A percentile compares a stretch with the other conserved stretches of the same genome.
Evolutionary conservation across 2,329 filamentous ascomycete species (phyloP).

Genomic region (Lecanoromycetidae sp.): DNA sequence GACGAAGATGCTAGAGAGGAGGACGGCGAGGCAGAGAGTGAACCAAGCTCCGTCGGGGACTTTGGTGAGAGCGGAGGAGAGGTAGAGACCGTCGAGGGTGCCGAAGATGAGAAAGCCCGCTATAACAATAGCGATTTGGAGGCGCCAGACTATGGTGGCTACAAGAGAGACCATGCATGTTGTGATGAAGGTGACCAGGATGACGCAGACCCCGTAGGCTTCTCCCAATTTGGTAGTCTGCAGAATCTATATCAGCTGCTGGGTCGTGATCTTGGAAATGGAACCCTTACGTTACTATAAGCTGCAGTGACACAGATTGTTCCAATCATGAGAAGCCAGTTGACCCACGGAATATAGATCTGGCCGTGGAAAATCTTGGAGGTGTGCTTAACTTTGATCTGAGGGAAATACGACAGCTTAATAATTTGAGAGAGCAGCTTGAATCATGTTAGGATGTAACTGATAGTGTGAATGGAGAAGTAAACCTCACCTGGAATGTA

Average conservation of each 20-base stretch:
- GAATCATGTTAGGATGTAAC: background rate
- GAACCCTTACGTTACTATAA: constrained; percentile 58
- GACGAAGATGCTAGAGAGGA: constrained; percentile 54
- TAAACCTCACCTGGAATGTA: constrained; percentile 48
- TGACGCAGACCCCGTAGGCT: constrained; percentile 69
- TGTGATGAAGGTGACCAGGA: constrained; percentile 66
- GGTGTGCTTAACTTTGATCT: constrained; percentile 61
- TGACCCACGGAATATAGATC: constrained; percentile 62
- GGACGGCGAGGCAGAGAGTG: constrained; percentile 51
- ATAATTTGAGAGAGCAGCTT: constrained; percentile 57
- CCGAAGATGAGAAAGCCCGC: constrained; percentile 52
- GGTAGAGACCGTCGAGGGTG: constrained; percentile 55
- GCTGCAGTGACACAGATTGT: constrained; percentile 62
- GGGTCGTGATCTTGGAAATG: too few species aligned
- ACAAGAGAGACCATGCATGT: constrained; percentile 63
- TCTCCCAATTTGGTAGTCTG: constrained; percentile 57
- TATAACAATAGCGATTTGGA: constrained; percentile 48
- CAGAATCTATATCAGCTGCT: background rate
- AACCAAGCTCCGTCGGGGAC: constrained; percentile 70
- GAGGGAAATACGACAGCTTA: constrained; percentile 62
- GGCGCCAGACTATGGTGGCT: constrained; percentile 59
- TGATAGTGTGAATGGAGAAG: background rate
- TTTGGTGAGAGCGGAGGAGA: constrained; percentile 59
- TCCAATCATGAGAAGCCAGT: constrained; percentile 66
- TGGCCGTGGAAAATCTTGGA: constrained; percentile 60